A percentile compares a stretch with the other conserved stretches of the same genome.
Evolutionary conservation across 2,329 filamentous ascomycete genomes (phyloP).

Genomic region (Dactylonectria macrodidyma): DNA sequence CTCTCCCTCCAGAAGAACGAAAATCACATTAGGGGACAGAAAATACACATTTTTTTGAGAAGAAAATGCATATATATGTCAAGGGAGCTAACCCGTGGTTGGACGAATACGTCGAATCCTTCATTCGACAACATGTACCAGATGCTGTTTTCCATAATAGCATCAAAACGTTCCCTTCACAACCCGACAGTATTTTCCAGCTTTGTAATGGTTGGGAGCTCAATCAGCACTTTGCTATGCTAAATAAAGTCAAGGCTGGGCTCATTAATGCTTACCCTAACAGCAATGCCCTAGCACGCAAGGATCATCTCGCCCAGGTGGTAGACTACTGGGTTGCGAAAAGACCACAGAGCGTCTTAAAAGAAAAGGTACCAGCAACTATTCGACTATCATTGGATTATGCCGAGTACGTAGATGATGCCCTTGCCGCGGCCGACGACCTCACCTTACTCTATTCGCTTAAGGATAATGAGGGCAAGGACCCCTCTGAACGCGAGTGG

Average conservation of each 20-base stretch:
- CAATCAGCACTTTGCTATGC: constrained; percentile 51
- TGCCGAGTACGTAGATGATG: constrained; percentile 56
- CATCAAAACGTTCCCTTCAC: constrained; percentile 46
- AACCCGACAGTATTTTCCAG: constrained; percentile 48
- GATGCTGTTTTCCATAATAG: constrained; percentile 49
- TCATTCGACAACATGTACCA: constrained; percentile 48
- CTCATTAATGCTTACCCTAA: constrained; percentile 58
- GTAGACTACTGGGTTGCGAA: constrained; percentile 57
- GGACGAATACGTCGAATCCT: constrained; percentile 50
- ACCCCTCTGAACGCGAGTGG: constrained; percentile 51
- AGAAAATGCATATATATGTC: constrained; percentile 43
- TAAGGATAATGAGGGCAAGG: constrained; percentile 51
- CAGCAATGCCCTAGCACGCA: constrained; percentile 56
- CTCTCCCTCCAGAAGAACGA: constrained; percentile 41
- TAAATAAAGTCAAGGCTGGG: constrained; percentile 49
- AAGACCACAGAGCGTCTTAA: constrained; percentile 51
- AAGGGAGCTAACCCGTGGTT: constrained; percentile 51
- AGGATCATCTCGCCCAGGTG: constrained; percentile 53
- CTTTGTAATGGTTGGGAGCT: constrained; percentile 55
- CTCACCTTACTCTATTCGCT: constrained; percentile 53
- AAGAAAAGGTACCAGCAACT: constrained; percentile 50
- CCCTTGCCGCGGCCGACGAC: constrained; percentile 55
- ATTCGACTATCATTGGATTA: constrained; percentile 56
- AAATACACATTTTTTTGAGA: rapidly evolving
- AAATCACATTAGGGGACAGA: background rate